Conservation (phyloP, 768 basidiomycete species). For the Strobilomyces confusus region DNA sequence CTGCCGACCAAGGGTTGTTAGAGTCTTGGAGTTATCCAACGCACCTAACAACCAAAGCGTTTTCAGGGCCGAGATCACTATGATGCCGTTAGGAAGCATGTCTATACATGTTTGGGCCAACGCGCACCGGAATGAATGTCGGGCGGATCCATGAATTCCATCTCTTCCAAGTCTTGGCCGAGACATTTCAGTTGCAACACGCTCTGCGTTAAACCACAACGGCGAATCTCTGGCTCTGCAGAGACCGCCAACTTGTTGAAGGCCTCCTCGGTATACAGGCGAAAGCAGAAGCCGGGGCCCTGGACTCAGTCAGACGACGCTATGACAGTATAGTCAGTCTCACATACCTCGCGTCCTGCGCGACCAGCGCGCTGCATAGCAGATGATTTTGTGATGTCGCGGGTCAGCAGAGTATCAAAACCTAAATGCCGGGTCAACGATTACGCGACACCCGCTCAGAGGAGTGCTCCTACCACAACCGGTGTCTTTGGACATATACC, state of each 20-base stretch:
- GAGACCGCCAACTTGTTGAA: conserved; percentile 64
- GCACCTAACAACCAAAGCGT: conserved; percentile 80
- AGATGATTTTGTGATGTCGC: conserved; percentile 83
- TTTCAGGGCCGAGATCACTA: conserved; percentile 64
- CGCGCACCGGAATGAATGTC: conserved; percentile 70
- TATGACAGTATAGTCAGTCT: neutral
- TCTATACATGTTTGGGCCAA: too few species aligned
- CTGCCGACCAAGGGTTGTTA: conserved; percentile 72
- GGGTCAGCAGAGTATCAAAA: conserved; percentile 81
- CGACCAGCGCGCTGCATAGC: conserved; percentile 95
- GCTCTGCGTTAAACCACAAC: conserved; percentile 79
- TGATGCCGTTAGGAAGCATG: too few species aligned
- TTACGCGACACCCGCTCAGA: neutral
- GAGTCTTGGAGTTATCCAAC: conserved; percentile 54
- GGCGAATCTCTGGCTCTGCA: conserved; percentile 85
- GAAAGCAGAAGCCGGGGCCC: conserved; percentile 84
- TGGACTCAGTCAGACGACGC: conserved; percentile 24
- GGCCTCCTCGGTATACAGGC: conserved; percentile 83
- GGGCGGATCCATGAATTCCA: conserved; percentile 89
- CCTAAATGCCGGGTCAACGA: conserved; percentile 41
- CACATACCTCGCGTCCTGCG: conserved; percentile 82
- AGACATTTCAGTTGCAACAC: conserved; percentile 85
- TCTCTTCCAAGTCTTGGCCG: conserved; percentile 70
- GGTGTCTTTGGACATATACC: conserved; percentile 63
- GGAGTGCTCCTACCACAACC: conserved; percentile 55